Evolutionary conservation across 306 rosid species (phyloP), one percentile per base, ranked within the genome.

Genomic region (Pterocarpus santalinus): DNA sequence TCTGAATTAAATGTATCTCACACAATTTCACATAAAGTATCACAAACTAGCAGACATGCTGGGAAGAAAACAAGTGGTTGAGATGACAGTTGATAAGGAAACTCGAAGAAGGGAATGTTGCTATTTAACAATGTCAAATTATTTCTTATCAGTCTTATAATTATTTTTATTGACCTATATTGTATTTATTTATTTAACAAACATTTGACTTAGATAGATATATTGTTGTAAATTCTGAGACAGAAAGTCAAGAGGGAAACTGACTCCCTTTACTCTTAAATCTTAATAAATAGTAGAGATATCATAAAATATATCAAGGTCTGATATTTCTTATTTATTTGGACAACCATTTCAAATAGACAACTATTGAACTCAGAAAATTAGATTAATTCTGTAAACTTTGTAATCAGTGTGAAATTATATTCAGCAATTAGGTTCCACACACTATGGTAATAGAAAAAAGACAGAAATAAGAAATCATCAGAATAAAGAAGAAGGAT

Each of bases 401-500:
- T 78, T 57, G 28, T 69, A 28, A 4, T 68, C 22, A 35, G 66
- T 2, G 16, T 44, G 51, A 75, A 57, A 49, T 22, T 67, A 38
- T 46, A 35, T 65, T 65, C 16, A 82, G 53, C 14, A 47, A 55
- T 5, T 14, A 55, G 32, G 43, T 34, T 69, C 70, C 44, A 12
- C 2, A 46, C 43, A 13, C 65, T 5, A 8, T 22, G 13, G 69
- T 56, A 72, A 28, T 46, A 39, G 61, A 82, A 87, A 39, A 62
- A 51, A 39, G 35, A 28, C 0, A 3, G 38, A 32, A 72, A 62
- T 22, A 65, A 14, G 60, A 49, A 58, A 83, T 38, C 67, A 66
- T 8, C 35, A 35, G 30, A 69, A 49, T 14, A 43, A 47, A 74
- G 55, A 67, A 73, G 81, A 53, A 73, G 63, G 44, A 65, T 53